Evolutionary conservation across 23 red algal species (phyloP), one percentile per base, ranked within the genome.

Genomic region (Porphyridium purpureum): DNA sequence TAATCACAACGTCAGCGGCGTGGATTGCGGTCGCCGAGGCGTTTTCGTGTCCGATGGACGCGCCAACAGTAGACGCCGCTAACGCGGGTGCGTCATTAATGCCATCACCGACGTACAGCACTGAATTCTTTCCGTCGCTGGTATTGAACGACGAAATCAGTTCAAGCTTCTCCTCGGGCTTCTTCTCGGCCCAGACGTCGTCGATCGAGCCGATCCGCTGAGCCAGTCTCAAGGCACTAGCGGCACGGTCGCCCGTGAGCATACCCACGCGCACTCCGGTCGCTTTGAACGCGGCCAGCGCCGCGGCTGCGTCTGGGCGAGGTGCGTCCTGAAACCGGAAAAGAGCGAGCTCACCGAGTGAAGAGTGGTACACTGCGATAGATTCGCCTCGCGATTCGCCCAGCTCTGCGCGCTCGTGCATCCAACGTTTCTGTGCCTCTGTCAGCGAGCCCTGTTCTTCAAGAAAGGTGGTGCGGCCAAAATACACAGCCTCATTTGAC

Each of bases 1-100:
- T 40, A 0, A 94, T 63, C 26, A 94, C 67, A 5, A 94, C 79
- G 29, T 94, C 86, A 21, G 86, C 68, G 30, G 48, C 52, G 29
- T 38, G 29, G 8, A 67, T 76, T 27, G 79, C 59, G 5, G 69
- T 68, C 27, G 82, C 82, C 0, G 76, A 75, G 11, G 76, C 62
- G 55, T 59, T 81, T 7, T 27, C 51, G 25, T 83, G 38, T 7
- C 86, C 86, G 32, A 74, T 63, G 11, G 75, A 56, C 31, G 78
- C 62, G 8, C 86, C 86, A 9, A 79, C 75, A 1, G 62, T 54
- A 1, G 86, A 57, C 3, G 54, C 47, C 1, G 86, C 78, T 14
- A 94, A 30, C 38, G 86, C 86, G 14, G 86, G 76, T 21, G 76
- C 86, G 51, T 94, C 86, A 29, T 94, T 94, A 33, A 94, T 76